These are phyloP conservation scores for Cyphellophora attinorum DNA, from an alignment of 2,329 filamentous ascomycete genomes.

Conservation along the genomic window DNA sequence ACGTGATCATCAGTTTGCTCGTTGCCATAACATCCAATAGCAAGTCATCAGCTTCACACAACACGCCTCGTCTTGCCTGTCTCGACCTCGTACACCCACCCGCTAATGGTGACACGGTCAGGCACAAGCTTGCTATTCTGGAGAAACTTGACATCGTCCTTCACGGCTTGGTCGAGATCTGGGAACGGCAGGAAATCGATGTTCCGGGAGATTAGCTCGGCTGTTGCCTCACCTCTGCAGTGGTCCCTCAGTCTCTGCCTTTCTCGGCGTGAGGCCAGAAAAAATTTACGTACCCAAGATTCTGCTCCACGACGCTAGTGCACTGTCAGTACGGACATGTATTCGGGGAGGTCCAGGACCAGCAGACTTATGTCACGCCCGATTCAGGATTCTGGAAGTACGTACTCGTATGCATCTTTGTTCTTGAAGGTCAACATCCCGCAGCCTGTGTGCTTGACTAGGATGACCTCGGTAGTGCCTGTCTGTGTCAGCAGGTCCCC, in stretches of 20 bases:
- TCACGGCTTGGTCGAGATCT: slow-evolving; percentile 54
- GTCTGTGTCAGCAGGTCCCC: no score
- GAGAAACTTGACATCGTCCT: slow-evolving; percentile 56
- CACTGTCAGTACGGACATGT: no score
- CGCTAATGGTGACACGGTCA: slow-evolving; percentile 51
- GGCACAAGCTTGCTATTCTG: slow-evolving; percentile 50
- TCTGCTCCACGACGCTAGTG: slow-evolving; percentile 50
- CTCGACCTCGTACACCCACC: slow-evolving; percentile 72
- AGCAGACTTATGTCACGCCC: no score
- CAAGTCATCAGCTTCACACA: slow-evolving; percentile 23
- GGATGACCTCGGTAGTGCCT: slow-evolving; percentile 64
- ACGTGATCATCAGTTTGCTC: background rate
- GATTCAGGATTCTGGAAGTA: no score
- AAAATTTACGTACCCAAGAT: slow-evolving; percentile 43
- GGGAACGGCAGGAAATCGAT: slow-evolving; percentile 59
- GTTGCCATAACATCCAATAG: background rate
- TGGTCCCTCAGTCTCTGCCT: no score
- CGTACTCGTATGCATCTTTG: slow-evolving; percentile 42
- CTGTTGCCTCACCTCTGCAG: slow-evolving; percentile 10
- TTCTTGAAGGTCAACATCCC: slow-evolving; percentile 64
- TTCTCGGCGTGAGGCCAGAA: no score
- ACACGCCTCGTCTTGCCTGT: slow-evolving; percentile 53
- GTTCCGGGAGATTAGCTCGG: slow-evolving; percentile 16
- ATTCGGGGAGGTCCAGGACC: no score
- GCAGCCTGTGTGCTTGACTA: slow-evolving; percentile 67